Evolutionary conservation across 1,139 yeast genomes (phyloP).

Genomic region (Geotrichum citri-aurantii): DNA sequence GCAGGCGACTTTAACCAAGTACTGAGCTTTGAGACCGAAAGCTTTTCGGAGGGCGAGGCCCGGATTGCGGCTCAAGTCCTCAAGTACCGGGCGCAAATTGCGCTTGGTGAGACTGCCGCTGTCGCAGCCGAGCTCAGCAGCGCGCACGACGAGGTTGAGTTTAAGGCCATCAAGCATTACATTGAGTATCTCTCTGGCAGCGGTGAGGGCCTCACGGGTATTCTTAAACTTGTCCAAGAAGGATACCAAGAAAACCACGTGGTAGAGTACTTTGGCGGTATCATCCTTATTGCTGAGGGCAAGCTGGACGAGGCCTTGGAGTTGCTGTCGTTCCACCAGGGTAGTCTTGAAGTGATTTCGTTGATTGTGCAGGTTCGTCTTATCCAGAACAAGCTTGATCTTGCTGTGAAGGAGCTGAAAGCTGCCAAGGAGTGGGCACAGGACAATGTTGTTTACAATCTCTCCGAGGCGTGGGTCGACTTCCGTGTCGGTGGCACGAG

Average conservation of each 20-base stretch:
- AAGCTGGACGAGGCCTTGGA: constrained; percentile 34
- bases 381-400: constrained; percentile 32
- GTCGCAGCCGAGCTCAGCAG: constrained; percentile 29
- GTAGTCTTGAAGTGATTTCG: constrained; percentile 36
- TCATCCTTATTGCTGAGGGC: constrained; percentile 31
- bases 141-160: constrained; percentile 18
- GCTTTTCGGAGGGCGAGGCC: constrained; percentile 24
- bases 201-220: constrained; percentile 17
- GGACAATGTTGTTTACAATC: constrained; percentile 61
- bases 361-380: constrained; percentile 37
- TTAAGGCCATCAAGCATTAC: constrained; percentile 27
- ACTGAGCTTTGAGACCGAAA: constrained; percentile 27
- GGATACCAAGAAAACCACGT: constrained; percentile 24
- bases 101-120: constrained; percentile 32
- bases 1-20: constrained; percentile 38
- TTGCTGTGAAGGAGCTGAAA: constrained; percentile 34
- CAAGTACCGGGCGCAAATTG: constrained; percentile 36
- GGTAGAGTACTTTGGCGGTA: constrained; percentile 35
- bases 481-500: constrained; percentile 54
- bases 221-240: constrained; percentile 22
- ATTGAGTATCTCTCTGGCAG: constrained; percentile 25
- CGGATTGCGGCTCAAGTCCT: constrained; percentile 32
- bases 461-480: constrained; percentile 57
- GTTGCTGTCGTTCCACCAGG: constrained; percentile 31
- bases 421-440: constrained; percentile 48